A percentile compares a stretch with the other conserved stretches of the same genome.
phyloP scores from a whole-genome alignment of 2,329 filamentous ascomycete species.

The Tolypocladium paradoxum region DNA sequence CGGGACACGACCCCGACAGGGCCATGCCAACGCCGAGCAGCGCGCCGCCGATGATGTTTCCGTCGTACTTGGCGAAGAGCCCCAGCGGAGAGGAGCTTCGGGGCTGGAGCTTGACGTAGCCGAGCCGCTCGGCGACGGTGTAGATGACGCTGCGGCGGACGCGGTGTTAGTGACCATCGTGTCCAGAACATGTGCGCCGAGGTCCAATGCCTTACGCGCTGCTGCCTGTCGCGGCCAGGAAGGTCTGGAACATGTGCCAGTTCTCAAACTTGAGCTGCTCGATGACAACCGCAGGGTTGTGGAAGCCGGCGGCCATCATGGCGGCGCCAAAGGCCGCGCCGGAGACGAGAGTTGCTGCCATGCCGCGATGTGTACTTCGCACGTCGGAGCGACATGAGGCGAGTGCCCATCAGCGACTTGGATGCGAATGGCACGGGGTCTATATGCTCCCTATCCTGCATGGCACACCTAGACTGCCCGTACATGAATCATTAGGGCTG shows the following conservation, averaged over 20 bases:
- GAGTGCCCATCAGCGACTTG: background rate
- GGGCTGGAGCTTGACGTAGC: slow-evolving; percentile 31
- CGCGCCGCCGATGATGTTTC: slow-evolving; percentile 52
- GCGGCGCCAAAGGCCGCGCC: slow-evolving; percentile 53
- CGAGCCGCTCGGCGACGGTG: slow-evolving; percentile 30
- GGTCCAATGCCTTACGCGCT: slow-evolving; percentile 40
- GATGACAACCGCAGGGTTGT: slow-evolving; percentile 47
- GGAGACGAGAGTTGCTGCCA: slow-evolving; percentile 27
- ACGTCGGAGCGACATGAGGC: background rate
- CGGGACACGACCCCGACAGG: slow-evolving; percentile 53
- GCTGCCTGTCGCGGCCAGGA: slow-evolving; percentile 49
- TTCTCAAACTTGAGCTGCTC: slow-evolving; percentile 49
- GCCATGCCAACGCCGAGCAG: slow-evolving; percentile 57
- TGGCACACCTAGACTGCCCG: background rate
- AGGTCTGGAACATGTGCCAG: slow-evolving; percentile 56
- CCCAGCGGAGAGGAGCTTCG: slow-evolving; percentile 40
- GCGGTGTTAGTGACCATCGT: background rate
- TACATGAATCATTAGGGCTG: background rate
- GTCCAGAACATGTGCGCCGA: background rate
- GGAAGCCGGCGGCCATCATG: slow-evolving; percentile 48
- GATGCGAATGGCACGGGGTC: background rate
- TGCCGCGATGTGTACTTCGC: background rate
- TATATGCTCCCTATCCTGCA: background rate
- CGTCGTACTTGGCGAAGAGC: slow-evolving; percentile 46
- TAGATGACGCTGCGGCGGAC: slow-evolving; percentile 32